These are phyloP conservation scores for Alternaria solani DNA, from an alignment of 2,329 filamentous ascomycete genomes.

Conservation along the genomic window DNA sequence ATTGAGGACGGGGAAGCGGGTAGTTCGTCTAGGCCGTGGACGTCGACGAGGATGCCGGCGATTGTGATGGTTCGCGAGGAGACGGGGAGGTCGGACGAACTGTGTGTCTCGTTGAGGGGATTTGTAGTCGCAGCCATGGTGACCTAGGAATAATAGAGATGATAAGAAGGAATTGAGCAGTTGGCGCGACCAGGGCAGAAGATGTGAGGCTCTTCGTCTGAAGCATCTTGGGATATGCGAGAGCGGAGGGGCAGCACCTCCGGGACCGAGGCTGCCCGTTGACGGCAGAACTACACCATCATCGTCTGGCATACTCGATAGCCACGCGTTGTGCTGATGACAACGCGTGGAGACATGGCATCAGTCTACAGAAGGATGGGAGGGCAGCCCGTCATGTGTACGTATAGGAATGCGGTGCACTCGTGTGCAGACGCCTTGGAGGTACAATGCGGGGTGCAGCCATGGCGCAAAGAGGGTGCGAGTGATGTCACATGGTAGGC, in stretches of 20 bases:
- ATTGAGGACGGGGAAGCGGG: conserved; percentile 63
- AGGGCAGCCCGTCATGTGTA: neutral
- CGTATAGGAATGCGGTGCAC: neutral
- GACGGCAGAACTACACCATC: conserved; percentile 5
- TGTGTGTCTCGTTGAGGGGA: conserved; percentile 43
- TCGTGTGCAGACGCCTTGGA: neutral
- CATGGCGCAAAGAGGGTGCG: neutral
- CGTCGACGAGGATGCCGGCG: conserved; percentile 77
- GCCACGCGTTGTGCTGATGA: neutral
- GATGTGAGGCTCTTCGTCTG: neutral
- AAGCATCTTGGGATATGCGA: neutral
- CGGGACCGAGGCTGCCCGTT: conserved; percentile 7
- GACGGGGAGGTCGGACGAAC: conserved; percentile 52
- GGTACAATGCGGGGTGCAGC: conserved; percentile 5
- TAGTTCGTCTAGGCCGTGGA: conserved; percentile 83
- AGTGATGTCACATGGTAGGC: too few relatives aligned
- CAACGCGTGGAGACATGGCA: neutral
- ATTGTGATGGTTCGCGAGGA: conserved; percentile 75
- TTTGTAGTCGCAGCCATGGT: conserved; percentile 48
- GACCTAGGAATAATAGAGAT: neutral
- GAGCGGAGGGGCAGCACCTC: conserved; percentile 4
- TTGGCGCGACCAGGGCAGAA: neutral
- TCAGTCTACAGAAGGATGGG: neutral
- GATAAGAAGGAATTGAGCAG: neutral
- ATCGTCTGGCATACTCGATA: neutral